Conservation (phyloP, 2,329 filamentous ascomycete species). For the Basipetospora chlamydospora region DNA sequence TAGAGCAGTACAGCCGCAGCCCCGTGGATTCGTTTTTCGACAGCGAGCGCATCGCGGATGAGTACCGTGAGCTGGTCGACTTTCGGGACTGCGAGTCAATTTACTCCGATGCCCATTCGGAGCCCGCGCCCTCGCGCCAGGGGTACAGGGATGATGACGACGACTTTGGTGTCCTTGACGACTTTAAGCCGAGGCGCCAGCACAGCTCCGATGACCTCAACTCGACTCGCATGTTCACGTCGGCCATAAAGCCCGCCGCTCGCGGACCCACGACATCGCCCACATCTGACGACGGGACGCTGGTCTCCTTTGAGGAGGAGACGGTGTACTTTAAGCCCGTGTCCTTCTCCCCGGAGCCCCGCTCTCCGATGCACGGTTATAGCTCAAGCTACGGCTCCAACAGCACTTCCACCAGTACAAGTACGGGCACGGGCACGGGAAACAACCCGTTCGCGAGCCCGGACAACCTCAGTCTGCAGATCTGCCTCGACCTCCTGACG, state of each 20-base stretch:
- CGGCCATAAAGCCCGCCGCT: background rate
- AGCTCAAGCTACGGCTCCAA: slow-evolving; percentile 3
- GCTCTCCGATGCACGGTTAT: slow-evolving; percentile 14
- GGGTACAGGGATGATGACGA: slow-evolving; percentile 2
- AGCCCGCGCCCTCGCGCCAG: slow-evolving; percentile 1
- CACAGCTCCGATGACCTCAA: slow-evolving; percentile 3
- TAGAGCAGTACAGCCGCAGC: slow-evolving; percentile 4
- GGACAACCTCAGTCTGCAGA: slow-evolving; percentile 30
- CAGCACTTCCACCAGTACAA: too few relatives aligned
- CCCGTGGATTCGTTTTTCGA: slow-evolving; percentile 18
- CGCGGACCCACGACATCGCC: slow-evolving; percentile 15
- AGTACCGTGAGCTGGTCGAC: slow-evolving; percentile 28
- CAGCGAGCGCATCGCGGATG: slow-evolving; percentile 28
- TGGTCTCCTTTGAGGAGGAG: slow-evolving; percentile 32
- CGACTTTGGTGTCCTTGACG: too few relatives aligned
- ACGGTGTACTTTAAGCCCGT: slow-evolving; percentile 30
- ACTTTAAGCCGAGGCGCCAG: slow-evolving; percentile 2
- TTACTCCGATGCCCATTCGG: slow-evolving; percentile 1
- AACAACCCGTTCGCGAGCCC: slow-evolving; percentile 9
- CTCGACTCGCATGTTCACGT: background rate
- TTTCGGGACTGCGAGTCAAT: slow-evolving; percentile 8
- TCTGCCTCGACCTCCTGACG: slow-evolving; percentile 34
- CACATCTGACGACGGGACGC: slow-evolving; percentile 28
- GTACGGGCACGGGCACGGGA: too few relatives aligned
- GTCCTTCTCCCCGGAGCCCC: slow-evolving; percentile 22